Percentiles rank a stretch among this genome's conserved stretches.
Evolutionary conservation across 2,329 filamentous ascomycete genomes (phyloP).

Genomic region (Penicillium corylophilum): DNA sequence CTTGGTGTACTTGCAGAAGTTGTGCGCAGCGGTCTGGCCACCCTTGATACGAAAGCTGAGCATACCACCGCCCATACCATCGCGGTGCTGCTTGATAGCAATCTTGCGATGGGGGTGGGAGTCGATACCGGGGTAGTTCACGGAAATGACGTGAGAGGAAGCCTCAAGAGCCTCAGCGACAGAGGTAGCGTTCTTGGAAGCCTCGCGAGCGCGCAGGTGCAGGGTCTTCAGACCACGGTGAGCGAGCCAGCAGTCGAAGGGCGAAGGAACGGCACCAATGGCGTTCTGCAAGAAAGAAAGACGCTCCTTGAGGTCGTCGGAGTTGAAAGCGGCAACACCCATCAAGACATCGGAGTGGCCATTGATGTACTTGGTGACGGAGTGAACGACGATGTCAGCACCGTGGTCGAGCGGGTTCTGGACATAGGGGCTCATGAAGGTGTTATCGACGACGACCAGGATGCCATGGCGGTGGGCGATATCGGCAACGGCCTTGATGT

Average conservation of each 20-base stretch:
- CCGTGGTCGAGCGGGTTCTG: constrained; percentile 95
- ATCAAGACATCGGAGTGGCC: constrained; percentile 95
- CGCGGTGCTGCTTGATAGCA: constrained; percentile 84
- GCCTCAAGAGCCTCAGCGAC: constrained; percentile 75
- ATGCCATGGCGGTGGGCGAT: constrained; percentile 86
- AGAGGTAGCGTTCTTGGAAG: constrained; percentile 73
- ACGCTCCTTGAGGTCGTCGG: constrained; percentile 70
- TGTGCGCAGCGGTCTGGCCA: constrained; percentile 79
- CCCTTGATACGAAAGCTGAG: constrained; percentile 91
- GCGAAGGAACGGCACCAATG: constrained; percentile 88
- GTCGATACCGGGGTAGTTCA: constrained; percentile 92
- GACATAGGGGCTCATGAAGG: constrained; percentile 92
- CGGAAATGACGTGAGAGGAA: constrained; percentile 77
- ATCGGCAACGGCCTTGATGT: constrained; percentile 81
- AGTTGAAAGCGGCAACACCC: constrained; percentile 95
- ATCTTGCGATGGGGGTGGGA: constrained; percentile 85
- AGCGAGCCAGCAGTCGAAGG: constrained; percentile 97
- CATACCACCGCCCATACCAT: constrained; percentile 96
- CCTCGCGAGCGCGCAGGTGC: constrained; percentile 85
- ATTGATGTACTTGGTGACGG: constrained; percentile 99
- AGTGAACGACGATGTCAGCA: constrained; percentile 95
- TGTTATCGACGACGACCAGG: constrained; percentile 98
- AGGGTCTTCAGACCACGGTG: constrained; percentile 96
- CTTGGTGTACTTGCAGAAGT: constrained; percentile 84
- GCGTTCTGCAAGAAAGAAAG: constrained; percentile 94